Conservation (phyloP, 805 yeast genomes). For the Ogataea corticis region DNA sequence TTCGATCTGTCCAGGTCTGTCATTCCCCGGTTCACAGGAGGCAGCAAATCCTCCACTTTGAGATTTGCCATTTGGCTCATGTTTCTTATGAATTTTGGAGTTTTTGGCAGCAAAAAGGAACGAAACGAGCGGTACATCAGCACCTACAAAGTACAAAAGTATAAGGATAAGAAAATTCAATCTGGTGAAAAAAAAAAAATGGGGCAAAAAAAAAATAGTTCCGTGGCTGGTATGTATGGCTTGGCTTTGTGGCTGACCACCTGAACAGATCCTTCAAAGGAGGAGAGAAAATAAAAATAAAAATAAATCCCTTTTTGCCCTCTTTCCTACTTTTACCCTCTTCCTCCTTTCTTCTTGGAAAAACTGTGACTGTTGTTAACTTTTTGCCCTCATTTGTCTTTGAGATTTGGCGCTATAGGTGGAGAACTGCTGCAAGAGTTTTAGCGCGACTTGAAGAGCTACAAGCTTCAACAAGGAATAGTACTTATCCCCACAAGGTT, state of each 20-base stretch:
- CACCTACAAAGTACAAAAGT: too few relatives aligned
- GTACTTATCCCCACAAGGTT: slow-evolving; percentile 10
- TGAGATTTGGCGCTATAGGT: slow-evolving; percentile 3
- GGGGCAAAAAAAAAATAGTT: not conserved
- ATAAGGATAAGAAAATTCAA: not conserved
- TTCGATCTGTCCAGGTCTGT: slow-evolving; percentile 61
- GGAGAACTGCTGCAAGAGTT: not conserved
- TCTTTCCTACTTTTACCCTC: not conserved
- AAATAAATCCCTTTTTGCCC: not conserved
- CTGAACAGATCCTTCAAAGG: not conserved
- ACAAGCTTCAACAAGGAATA: slow-evolving; percentile 2
- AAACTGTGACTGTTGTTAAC: not conserved
- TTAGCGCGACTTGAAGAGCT: not conserved
- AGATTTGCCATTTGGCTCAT: slow-evolving; percentile 10
- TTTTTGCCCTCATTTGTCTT: not conserved
- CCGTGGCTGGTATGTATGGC: not conserved
- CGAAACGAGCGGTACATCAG: too few relatives aligned
- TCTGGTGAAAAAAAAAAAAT: not conserved
- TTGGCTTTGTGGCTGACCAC: not conserved
- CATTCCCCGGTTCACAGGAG: slow-evolving; percentile 74
- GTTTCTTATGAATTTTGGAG: not conserved
- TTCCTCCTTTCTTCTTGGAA: not conserved
- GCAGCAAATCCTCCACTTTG: slow-evolving; percentile 32
- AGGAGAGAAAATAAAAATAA: not conserved
- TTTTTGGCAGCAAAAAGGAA: too few relatives aligned